Conservation (phyloP, 2,329 filamentous ascomycete species). For the Diaporthe longicolla region DNA sequence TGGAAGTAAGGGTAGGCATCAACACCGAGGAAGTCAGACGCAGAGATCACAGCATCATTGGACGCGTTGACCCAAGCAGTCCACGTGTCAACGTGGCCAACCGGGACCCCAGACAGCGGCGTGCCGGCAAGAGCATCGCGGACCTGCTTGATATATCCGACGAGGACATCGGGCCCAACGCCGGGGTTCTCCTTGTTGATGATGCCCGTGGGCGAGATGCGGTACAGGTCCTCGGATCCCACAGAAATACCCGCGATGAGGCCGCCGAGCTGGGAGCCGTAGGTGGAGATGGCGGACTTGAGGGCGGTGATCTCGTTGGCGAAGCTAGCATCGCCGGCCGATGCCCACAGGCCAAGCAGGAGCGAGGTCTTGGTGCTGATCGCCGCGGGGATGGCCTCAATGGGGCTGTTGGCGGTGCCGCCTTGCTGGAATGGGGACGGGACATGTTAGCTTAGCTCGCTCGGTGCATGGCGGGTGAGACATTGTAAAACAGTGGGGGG, state of each 20-base stretch:
- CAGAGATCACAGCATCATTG: slow-evolving; percentile 78
- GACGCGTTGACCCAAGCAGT: slow-evolving; percentile 81
- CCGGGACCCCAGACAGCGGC: slow-evolving; percentile 65
- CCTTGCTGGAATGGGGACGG: slow-evolving; percentile 60
- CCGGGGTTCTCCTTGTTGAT: slow-evolving; percentile 74
- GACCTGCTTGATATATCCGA: slow-evolving; percentile 79
- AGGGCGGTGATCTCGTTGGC: slow-evolving; percentile 82
- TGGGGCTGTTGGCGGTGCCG: slow-evolving; percentile 75
- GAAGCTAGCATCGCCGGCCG: slow-evolving; percentile 72
- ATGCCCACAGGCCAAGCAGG: slow-evolving; percentile 88
- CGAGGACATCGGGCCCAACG: slow-evolving; percentile 71
- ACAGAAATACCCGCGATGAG: slow-evolving; percentile 87
- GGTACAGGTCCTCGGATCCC: slow-evolving; percentile 89
- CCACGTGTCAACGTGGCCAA: slow-evolving; percentile 95
- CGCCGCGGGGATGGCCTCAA: slow-evolving; percentile 84
- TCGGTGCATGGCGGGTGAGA: background rate
- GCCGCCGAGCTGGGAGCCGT: slow-evolving; percentile 75
- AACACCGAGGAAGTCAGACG: slow-evolving; percentile 84
- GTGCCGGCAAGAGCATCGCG: slow-evolving; percentile 75
- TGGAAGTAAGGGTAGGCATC: slow-evolving; percentile 87
- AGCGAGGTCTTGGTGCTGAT: slow-evolving; percentile 84
- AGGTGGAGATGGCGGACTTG: slow-evolving; percentile 76
- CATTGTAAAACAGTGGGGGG: slow-evolving; percentile 8
- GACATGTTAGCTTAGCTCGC: slow-evolving; percentile 25
- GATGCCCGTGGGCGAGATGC: slow-evolving; percentile 78